Conservation (phyloP, 2,329 filamentous ascomycete species). For the Botrytis cinerea region DNA sequence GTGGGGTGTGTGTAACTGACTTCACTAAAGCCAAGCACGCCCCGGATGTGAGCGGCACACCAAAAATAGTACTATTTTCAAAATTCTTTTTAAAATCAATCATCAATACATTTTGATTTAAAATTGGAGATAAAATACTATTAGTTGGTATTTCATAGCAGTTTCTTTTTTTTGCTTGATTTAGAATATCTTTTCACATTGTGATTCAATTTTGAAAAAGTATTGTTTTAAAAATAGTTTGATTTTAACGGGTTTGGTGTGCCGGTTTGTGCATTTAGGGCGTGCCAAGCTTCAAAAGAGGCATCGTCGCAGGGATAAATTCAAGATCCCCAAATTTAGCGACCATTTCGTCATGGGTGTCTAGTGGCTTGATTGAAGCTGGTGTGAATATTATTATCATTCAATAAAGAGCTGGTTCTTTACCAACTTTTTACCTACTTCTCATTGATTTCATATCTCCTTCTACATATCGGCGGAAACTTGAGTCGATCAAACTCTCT, state of each 20-base stretch:
- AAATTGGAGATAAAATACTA: no score
- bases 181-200: no score
- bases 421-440: constrained; percentile 28
- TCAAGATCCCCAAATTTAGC: constrained; percentile 16
- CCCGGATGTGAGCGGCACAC: no score
- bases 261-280: no score
- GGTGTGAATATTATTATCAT: constrained; percentile 8
- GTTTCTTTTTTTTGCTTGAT: no score
- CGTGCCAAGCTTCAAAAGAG: not conserved
- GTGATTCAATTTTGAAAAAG: no score
- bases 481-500: constrained; percentile 15
- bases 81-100: no score
- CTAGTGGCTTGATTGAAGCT: constrained; percentile 11
- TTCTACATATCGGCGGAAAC: not conserved
- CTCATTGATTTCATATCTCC: constrained; percentile 11
- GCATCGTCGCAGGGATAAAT: constrained; percentile 1
- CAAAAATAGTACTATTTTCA: no score
- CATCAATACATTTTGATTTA: no score
- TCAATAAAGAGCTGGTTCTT: constrained; percentile 12
- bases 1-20: not conserved
- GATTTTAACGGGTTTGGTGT: not conserved
- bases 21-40: not conserved
- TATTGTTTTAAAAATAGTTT: no score
- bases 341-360: constrained; percentile 18
- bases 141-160: no score